Conservation (phyloP, 2,329 filamentous ascomycete genomes). For the Clathrospora elynae region DNA sequence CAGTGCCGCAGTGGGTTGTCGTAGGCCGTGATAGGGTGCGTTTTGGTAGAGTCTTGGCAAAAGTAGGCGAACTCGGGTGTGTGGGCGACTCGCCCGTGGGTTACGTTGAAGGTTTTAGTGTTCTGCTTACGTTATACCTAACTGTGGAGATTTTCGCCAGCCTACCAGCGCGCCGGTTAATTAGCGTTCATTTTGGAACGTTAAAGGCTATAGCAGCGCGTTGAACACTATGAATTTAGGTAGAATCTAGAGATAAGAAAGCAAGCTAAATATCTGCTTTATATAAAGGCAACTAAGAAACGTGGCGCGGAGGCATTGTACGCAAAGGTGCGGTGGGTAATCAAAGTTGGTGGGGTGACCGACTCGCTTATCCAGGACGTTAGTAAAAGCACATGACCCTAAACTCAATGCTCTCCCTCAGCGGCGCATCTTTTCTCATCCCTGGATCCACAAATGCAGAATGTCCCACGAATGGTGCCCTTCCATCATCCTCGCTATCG, state of each 20-base stretch:
- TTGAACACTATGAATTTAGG: background rate
- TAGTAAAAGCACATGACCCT: conserved; percentile 51
- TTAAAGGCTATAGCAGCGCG: conserved; percentile 7
- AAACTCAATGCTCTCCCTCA: conserved; percentile 50
- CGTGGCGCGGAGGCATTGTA: background rate
- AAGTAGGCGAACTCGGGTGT: too few relatives aligned
- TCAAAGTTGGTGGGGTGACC: background rate
- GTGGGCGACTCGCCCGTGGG: too few relatives aligned
- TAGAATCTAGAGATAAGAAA: background rate
- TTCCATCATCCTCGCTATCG: conserved; percentile 40
- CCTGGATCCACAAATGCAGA: conserved; percentile 49
- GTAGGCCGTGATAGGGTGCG: too few relatives aligned
- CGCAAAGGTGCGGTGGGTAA: background rate
- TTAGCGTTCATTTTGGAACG: conserved; percentile 1
- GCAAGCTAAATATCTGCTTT: conserved; percentile 1
- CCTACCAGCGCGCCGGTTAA: conserved; percentile 1
- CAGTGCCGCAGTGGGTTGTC: too few relatives aligned
- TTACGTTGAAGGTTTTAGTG: too few relatives aligned
- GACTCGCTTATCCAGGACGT: background rate
- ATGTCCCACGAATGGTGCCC: conserved; percentile 48
- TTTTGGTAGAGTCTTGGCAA: too few relatives aligned
- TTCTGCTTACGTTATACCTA: too few relatives aligned
- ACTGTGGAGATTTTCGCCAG: too few relatives aligned
- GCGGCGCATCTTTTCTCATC: conserved; percentile 36
- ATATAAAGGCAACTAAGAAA: background rate